Percentiles rank a stretch among this genome's conserved stretches.
Evolutionary conservation across 2,329 filamentous ascomycete species (phyloP).

Genomic region (Juglanconis sp.): DNA sequence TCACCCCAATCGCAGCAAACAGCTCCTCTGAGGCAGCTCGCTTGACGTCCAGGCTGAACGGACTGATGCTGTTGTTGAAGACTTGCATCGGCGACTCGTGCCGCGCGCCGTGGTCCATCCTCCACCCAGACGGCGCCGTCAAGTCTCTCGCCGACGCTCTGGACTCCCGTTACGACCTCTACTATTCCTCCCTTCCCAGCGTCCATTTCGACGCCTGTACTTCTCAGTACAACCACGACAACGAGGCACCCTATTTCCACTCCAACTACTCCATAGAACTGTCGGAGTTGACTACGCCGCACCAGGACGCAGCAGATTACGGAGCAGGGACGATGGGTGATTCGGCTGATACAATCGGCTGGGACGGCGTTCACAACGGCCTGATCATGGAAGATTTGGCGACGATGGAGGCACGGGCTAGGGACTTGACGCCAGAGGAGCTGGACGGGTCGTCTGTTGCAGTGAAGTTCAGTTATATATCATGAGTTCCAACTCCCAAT

Average conservation of each 20-base stretch:
- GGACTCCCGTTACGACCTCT: constrained; percentile 43
- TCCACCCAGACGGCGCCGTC: constrained; percentile 54
- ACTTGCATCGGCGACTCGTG: constrained; percentile 55
- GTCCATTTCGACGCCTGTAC: constrained; percentile 14
- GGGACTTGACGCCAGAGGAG: constrained; percentile 12
- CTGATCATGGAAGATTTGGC: constrained; percentile 11
- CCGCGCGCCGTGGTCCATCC: constrained; percentile 52
- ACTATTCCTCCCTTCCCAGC: constrained; percentile 37
- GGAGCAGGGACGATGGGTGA: not conserved
- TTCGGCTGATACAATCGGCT: constrained; percentile 10
- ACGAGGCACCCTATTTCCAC: constrained; percentile 16
- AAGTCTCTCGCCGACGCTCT: constrained; percentile 50
- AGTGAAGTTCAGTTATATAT: constrained; percentile 8
- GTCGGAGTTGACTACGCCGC: constrained; percentile 13
- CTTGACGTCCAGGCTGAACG: constrained; percentile 50
- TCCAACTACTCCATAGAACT: constrained; percentile 17
- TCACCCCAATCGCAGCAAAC: constrained; percentile 39
- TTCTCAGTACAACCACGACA: constrained; percentile 12
- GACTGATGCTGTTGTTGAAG: constrained; percentile 59
- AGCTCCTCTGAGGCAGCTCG: constrained; percentile 32
- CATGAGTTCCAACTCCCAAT: not conserved
- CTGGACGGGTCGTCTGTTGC: constrained; percentile 2
- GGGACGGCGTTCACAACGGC: constrained; percentile 12
- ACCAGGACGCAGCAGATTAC: constrained; percentile 14
- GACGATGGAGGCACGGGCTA: constrained; percentile 12